phyloP scores from a whole-genome alignment of 352 stramenopile species.

The Phytophthora podocarpi region DNA sequence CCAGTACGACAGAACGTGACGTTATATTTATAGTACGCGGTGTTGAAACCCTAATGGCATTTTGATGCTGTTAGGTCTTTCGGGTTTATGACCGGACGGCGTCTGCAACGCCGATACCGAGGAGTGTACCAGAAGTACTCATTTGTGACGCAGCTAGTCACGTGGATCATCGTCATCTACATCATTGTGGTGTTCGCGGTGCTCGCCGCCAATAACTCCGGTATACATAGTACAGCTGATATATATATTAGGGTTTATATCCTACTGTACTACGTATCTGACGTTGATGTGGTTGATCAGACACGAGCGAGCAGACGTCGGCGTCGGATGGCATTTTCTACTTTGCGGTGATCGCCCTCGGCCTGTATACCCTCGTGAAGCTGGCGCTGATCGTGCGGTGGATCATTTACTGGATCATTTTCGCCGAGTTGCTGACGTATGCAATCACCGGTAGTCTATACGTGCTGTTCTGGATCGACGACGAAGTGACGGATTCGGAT shows the following conservation, averaged over 20 bases:
- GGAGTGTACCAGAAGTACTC: slow-evolving; percentile 72
- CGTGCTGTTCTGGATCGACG: slow-evolving; percentile 55
- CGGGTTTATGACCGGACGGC: slow-evolving; percentile 58
- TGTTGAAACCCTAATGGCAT: slow-evolving; percentile 5
- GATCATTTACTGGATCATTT: slow-evolving; percentile 85
- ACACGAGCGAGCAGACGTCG: slow-evolving; percentile 18
- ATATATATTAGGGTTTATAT: background rate
- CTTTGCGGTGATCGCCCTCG: slow-evolving; percentile 45
- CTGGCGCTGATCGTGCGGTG: slow-evolving; percentile 80
- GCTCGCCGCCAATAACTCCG: slow-evolving; percentile 34
- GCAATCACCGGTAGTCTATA: slow-evolving; percentile 52
- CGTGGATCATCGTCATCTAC: slow-evolving; percentile 61
- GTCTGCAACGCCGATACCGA: slow-evolving; percentile 56
- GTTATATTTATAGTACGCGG: too few species aligned
- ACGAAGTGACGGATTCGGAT: slow-evolving; percentile 32
- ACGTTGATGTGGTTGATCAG: too few species aligned
- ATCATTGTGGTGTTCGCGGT: slow-evolving; percentile 52
- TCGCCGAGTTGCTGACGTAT: slow-evolving; percentile 65
- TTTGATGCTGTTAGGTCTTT: slow-evolving; percentile 42
- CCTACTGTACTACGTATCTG: too few species aligned
- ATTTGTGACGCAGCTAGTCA: slow-evolving; percentile 52
- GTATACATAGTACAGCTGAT: too few species aligned
- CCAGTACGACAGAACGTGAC: slow-evolving; percentile 19
- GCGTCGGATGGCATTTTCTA: slow-evolving; percentile 59
- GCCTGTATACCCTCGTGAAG: slow-evolving; percentile 71